Percentiles rank a stretch among this genome's conserved stretches.
These are phyloP conservation scores for Boletus rufocinnamomeus DNA, from an alignment of 768 basidiomycete species.

Conservation along the genomic window DNA sequence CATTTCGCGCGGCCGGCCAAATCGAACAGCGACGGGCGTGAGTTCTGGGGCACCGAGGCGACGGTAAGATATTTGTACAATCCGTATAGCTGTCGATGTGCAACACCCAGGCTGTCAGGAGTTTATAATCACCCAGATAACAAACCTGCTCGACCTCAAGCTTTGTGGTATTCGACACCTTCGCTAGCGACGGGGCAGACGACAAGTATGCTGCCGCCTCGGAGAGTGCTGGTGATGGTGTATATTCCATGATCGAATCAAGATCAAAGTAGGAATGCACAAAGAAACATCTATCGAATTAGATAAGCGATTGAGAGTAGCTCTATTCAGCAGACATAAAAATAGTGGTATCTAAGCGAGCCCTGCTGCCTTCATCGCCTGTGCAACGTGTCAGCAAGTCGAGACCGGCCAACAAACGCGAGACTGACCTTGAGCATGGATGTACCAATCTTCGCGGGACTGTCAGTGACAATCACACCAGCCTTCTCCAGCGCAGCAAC, in stretches of 20 bases:
- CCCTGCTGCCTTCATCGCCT: constrained; percentile 83
- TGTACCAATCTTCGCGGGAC: constrained; percentile 91
- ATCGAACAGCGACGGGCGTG: constrained; percentile 77
- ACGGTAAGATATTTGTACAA: constrained; percentile 77
- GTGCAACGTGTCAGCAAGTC: constrained; percentile 11
- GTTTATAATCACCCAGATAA: constrained; percentile 13
- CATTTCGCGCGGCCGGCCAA: constrained; percentile 81
- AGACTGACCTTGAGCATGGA: constrained; percentile 83
- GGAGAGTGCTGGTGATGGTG: constrained; percentile 47
- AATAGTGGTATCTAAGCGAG: constrained; percentile 49
- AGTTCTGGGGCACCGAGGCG: constrained; percentile 50
- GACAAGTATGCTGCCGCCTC: constrained; percentile 68
- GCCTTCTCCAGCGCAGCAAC: constrained; percentile 88
- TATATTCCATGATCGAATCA: constrained; percentile 26
- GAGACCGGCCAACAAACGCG: not conserved
- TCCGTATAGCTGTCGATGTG: constrained; percentile 69
- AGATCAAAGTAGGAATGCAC: not conserved
- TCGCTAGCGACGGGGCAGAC: constrained; percentile 50
- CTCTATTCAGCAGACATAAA: constrained; percentile 2
- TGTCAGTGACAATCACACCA: constrained; percentile 91
- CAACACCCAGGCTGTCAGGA: constrained; percentile 29
- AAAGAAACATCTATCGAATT: constrained; percentile 32
- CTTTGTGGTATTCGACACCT: constrained; percentile 62
- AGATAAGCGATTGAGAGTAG: constrained; percentile 33
- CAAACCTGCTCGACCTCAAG: constrained; percentile 62